These are phyloP conservation scores for Alternaria gaisen DNA, from an alignment of 2,329 filamentous ascomycete genomes.

Conservation along the genomic window DNA sequence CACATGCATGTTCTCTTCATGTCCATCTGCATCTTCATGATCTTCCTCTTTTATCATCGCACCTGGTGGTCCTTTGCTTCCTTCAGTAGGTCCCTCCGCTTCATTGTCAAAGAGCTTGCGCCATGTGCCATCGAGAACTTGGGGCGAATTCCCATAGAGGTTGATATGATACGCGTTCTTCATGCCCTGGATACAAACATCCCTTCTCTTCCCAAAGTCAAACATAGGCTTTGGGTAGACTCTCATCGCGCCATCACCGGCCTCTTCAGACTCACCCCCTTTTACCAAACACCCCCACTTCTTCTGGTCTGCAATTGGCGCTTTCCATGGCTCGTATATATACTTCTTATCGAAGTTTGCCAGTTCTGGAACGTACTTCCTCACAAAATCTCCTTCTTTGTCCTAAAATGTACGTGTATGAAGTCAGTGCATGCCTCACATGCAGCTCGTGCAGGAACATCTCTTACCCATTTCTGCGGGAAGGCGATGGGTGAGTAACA, in stretches of 20 bases:
- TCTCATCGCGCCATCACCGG: constrained; percentile 54
- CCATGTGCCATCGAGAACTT: constrained; percentile 69
- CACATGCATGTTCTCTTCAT: constrained; percentile 20
- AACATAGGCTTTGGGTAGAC: constrained; percentile 80
- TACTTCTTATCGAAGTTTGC: constrained; percentile 69
- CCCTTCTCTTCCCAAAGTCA: constrained; percentile 71
- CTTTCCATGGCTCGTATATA: constrained; percentile 84
- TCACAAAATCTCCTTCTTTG: constrained; percentile 70
- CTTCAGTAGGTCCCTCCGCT: constrained; percentile 57
- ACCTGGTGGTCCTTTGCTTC: constrained; percentile 50
- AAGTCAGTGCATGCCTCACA: too few species aligned
- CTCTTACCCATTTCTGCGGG: constrained; percentile 69
- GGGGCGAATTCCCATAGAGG: constrained; percentile 69
- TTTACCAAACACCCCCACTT: constrained; percentile 70
- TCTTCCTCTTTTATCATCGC: constrained; percentile 43
- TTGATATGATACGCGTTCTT: constrained; percentile 74
- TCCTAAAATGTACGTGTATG: constrained; percentile 52
- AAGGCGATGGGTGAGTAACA: constrained; percentile 77
- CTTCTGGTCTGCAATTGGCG: constrained; percentile 72
- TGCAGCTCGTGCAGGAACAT: too few species aligned
- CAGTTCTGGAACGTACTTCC: constrained; percentile 73
- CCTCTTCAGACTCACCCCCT: constrained; percentile 50
- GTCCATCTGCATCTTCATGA: constrained; percentile 28
- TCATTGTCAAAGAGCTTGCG: constrained; percentile 58
- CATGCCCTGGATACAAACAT: constrained; percentile 71